Base-by-base conservation (phyloP, 73 alveolate species). In the Breviolum minutum region DNA sequence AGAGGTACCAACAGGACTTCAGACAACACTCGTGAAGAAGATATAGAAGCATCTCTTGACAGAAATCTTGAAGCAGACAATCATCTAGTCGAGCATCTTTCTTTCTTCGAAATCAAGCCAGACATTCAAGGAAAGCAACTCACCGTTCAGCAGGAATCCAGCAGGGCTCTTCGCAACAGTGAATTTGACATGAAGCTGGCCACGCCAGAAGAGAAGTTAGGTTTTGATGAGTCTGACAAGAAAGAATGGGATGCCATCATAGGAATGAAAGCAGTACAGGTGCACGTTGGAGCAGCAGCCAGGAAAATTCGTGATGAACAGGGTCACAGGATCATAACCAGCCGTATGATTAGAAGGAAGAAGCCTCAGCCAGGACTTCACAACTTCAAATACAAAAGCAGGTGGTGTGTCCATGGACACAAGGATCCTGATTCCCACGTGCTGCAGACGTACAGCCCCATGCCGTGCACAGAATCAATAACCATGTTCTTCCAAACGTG, bases 161-260 rank as follows among this genome's bases (percentile, higher is more conserved):
- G 2, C 63, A 76, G 63, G 63, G 19, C 20, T n/a, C 63, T n/a
- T n/a, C 32, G 54, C 70, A 76, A 9, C 26, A 2, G 63, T 8
- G 86, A 76, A 63, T 76, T 76, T 26, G n/a, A 76, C 86, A 27
- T 76, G 86, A 76, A 27, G 30, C n/a, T 8, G 61, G 86, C 86
- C 62, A 76, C 61, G 8, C 86, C 13, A 76, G 86, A 76, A 26
- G 86, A 76, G 86, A 14, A 19, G 6, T 3, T 13, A 5, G 86
- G 86, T 10, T 76, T 76, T 27, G 63, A 9, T 1, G 63, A 5
- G 0, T 76, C 86, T 3, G 86, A 76, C 86, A 0, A 6, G 2
- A 26, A 76, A 8, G 86, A 76, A 24, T 76, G 86, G 86, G 86
- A 26, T 10, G 10, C 86, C 24, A 76, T 76, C 0, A 8, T 76